Base-by-base conservation (phyloP, 176 grass and related monocot genomes). In the Aegilops bicornis region DNA sequence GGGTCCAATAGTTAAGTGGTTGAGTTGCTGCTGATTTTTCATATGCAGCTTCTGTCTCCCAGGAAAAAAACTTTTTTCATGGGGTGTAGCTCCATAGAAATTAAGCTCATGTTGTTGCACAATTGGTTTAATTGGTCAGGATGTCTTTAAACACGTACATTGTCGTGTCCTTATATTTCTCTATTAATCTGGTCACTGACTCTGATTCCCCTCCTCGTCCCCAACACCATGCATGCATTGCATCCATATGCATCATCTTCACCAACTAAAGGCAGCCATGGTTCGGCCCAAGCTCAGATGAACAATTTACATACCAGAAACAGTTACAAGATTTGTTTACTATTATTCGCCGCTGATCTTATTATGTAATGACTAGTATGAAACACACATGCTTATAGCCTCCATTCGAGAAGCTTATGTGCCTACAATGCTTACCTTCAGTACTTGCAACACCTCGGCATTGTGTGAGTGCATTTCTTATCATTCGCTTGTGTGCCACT, bases 1-100 rank as follows among this genome's bases (percentile, higher is more conserved):
- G 15, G 77, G 69, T 19, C 54, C 39, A 75, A 48, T 22, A 71
- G 19, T 22, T 14, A 69, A 76, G 86, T 81, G 59, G 8, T 33
- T 31, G 70, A 86, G 78, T 86, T 1, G 83, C 86, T 88, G 89
- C 86, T 77, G 76, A 19, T 77, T 91, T 91, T 91, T 88, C 82
- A 81, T 64, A 79, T 11, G 89, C 89, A 77, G 89, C 39, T 29
- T 84, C n/a, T 43, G 42, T 79, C 2, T 35, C 47, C 8, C 45
- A 68, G 47, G 60, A 13, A 4, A 47, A 70, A 70, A 77, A 2
- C 23, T 52, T 82, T 82, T 69, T 85, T 71, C 72, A 63, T 69
- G 27, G 32, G 62, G 70, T 54, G 29, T 64, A 36, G 39, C 68
- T 87, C 85, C 69, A 75, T 10, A 80, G 3, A 87, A 90, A 74